phyloP scores from a whole-genome alignment of 1,284 basidiomycete species.

The Sphaerobolus stellatus region DNA sequence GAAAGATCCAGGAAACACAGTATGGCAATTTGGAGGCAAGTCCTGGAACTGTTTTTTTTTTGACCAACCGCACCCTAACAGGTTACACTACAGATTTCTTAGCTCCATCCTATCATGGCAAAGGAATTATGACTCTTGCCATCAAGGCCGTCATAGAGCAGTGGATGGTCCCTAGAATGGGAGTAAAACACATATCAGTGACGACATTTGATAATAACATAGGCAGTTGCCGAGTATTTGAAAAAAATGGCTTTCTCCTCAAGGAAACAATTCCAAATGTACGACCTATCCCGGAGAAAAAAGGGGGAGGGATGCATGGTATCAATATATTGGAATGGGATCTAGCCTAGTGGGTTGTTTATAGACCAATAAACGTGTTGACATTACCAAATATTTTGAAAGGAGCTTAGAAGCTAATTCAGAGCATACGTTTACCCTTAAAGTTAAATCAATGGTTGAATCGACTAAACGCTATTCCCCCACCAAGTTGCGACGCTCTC shows the following conservation, averaged over 20 bases:
- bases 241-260: conserved; percentile 28
- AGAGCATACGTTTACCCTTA: too few relatives aligned
- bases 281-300: conserved; percentile 14
- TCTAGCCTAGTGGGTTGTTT: too few relatives aligned
- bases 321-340: not conserved
- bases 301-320: not conserved
- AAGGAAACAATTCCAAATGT: conserved; percentile 16
- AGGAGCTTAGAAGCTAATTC: too few relatives aligned
- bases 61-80: conserved; percentile 28
- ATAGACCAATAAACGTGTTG: too few relatives aligned
- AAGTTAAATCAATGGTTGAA: too few relatives aligned
- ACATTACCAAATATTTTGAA: too few relatives aligned
- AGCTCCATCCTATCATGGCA: conserved; percentile 26
- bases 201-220: conserved; percentile 21
- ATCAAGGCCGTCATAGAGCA: conserved; percentile 24
- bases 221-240: conserved; percentile 27
- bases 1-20: conserved; percentile 43
- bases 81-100: conserved; percentile 25
- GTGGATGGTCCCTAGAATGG: conserved; percentile 31
- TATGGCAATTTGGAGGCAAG: conserved; percentile 54
- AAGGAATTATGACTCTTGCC: conserved; percentile 31
- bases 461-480: too few relatives aligned
- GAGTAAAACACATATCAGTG: conserved; percentile 19
- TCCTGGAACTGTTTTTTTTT: conserved; percentile 4
- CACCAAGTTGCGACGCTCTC: too few relatives aligned